Conservation (phyloP, 2,329 filamentous ascomycete species). For the Hysterium pulicare region DNA sequence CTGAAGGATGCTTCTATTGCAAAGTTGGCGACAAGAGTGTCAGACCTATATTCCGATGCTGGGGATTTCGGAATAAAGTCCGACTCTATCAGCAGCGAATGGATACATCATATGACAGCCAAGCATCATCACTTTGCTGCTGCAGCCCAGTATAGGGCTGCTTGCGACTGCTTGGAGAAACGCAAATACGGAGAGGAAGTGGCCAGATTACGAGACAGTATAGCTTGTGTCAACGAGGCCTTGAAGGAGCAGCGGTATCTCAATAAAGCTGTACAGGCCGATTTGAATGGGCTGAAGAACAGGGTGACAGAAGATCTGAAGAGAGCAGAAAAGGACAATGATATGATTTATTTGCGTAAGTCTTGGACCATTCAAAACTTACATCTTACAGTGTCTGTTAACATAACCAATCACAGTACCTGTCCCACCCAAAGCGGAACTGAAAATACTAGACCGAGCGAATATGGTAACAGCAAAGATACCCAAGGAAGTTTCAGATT, state of each 20-base stretch:
- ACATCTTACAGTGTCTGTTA: no score
- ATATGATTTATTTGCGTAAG: constrained; percentile 85
- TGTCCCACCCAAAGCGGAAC: constrained; percentile 83
- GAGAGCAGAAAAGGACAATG: constrained; percentile 91
- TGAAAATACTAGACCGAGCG: constrained; percentile 80
- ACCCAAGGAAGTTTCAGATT: constrained; percentile 77
- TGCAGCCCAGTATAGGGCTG: constrained; percentile 87
- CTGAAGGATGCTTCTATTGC: constrained; percentile 91
- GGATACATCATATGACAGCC: constrained; percentile 96
- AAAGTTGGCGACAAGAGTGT: constrained; percentile 84
- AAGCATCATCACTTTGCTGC: constrained; percentile 98
- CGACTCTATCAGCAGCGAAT: constrained; percentile 83
- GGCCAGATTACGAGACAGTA: constrained; percentile 75
- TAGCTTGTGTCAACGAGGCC: constrained; percentile 79
- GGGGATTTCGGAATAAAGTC: constrained; percentile 85
- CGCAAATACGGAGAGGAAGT: constrained; percentile 94
- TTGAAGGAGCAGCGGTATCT: constrained; percentile 81
- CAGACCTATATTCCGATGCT: constrained; percentile 82
- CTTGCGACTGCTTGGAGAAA: constrained; percentile 89
- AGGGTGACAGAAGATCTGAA: constrained; percentile 85
- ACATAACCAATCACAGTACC: constrained; percentile 47
- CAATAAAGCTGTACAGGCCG: constrained; percentile 75
- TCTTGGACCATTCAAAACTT: no score
- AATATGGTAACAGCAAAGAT: constrained; percentile 80
- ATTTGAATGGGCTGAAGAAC: constrained; percentile 78